Conservation (phyloP, 176 grass and related monocot species). For the Zizania latifolia region DNA sequence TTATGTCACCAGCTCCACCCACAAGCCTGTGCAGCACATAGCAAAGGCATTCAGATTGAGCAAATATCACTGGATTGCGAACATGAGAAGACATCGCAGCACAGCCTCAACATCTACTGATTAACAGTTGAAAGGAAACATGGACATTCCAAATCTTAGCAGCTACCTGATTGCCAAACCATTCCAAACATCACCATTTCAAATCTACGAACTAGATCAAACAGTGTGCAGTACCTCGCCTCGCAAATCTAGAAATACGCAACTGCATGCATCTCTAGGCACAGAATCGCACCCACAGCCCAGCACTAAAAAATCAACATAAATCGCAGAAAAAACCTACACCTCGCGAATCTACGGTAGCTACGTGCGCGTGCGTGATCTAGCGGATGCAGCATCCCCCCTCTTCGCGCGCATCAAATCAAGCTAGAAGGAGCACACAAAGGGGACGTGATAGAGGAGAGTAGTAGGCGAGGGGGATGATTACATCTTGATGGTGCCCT, state of each 20-base stretch:
- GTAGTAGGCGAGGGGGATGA: background rate
- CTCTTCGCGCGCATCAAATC: background rate
- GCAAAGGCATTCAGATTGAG: background rate
- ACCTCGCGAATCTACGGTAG: background rate
- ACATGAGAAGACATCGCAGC: background rate
- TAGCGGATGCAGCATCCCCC: background rate
- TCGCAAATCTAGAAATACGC: constrained; percentile 8
- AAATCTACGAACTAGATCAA: background rate
- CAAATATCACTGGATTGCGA: background rate
- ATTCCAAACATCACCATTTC: background rate
- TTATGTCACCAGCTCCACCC: constrained; percentile 92
- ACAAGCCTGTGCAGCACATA: constrained; percentile 57
- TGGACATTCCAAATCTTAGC: background rate
- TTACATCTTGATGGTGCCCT: constrained; percentile 98
- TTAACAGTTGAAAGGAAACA: background rate
- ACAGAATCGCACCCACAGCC: background rate
- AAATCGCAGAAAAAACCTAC: background rate
- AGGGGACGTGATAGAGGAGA: background rate
- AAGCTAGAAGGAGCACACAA: background rate
- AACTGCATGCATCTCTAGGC: background rate
- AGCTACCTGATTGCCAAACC: background rate
- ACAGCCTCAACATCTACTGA: background rate
- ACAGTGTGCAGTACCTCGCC: background rate
- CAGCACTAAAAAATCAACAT: too few species aligned
- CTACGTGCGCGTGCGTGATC: background rate